Percentiles rank a stretch among this genome's conserved stretches.
Conservation (phyloP, 352 stramenopile genomes). For the Peronospora belbahrii region DNA sequence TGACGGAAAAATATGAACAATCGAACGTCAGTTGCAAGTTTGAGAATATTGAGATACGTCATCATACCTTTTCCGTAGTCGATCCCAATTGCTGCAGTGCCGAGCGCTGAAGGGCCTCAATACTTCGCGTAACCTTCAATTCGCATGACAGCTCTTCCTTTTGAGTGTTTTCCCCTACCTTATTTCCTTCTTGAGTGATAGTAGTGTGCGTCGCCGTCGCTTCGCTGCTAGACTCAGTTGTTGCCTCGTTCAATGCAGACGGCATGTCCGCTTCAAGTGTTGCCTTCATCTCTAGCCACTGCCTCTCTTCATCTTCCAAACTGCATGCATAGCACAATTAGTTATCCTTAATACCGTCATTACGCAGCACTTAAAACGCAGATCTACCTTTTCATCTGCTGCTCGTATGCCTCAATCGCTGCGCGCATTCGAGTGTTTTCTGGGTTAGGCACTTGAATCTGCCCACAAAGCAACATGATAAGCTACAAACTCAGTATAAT, state of each 20-base stretch:
- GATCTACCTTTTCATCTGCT: constrained; percentile 35
- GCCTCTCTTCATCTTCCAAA: constrained; percentile 40
- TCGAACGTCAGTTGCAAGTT: constrained; percentile 5
- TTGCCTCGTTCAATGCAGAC: constrained; percentile 4
- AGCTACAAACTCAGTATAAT: neutral
- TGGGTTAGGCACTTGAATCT: constrained; percentile 46
- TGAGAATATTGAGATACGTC: neutral
- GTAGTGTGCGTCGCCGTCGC: constrained; percentile 1
- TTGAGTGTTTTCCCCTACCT: constrained; percentile 3
- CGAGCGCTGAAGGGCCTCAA: constrained; percentile 40
- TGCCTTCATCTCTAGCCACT: constrained; percentile 43
- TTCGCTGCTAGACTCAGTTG: neutral
- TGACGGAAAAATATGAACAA: constrained; percentile 1
- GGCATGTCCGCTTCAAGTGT: constrained; percentile 25
- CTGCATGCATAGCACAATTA: constrained; percentile 14
- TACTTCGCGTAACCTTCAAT: constrained; percentile 36
- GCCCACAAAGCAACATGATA: neutral
- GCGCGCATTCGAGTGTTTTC: constrained; percentile 55
- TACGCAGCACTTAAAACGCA: neutral
- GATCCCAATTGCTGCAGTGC: constrained; percentile 36
- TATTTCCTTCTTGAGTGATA: neutral
- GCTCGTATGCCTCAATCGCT: constrained; percentile 39
- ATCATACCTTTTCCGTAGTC: constrained; percentile 35
- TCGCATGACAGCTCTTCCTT: constrained; percentile 22
- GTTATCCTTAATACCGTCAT: neutral